phyloP scores from a whole-genome alignment of 2,329 filamentous ascomycete species.

The Fusarium acutatum region DNA sequence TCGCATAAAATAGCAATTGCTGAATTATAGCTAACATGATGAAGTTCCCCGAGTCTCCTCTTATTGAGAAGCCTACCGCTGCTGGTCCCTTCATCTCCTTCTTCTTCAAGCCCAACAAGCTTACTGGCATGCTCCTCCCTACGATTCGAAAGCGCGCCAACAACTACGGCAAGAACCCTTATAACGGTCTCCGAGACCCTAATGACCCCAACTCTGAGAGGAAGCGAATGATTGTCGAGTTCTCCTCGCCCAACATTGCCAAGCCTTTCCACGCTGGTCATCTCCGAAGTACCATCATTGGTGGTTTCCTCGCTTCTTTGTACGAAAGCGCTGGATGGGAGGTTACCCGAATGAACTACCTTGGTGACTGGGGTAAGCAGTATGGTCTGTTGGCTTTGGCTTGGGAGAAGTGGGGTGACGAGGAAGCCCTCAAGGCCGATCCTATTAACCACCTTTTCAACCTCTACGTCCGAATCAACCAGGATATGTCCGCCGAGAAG shows the following conservation, averaged over 20 bases:
- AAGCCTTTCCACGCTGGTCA: conserved; percentile 86
- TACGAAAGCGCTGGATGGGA: conserved; percentile 78
- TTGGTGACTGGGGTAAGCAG: conserved; percentile 45
- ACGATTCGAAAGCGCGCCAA: conserved; percentile 69
- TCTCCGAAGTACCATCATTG: conserved; percentile 80
- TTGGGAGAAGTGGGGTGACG: conserved; percentile 78
- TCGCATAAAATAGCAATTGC: background rate
- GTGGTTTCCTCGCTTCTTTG: conserved; percentile 77
- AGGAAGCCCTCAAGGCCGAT: conserved; percentile 74
- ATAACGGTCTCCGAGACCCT: conserved; percentile 68
- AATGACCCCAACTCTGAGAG: conserved; percentile 66
- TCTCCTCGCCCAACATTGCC: conserved; percentile 86
- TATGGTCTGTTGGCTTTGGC: conserved; percentile 64
- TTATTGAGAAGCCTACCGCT: conserved; percentile 75
- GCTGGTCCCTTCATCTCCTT: conserved; percentile 78
- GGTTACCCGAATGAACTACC: conserved; percentile 72
- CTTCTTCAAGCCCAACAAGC: conserved; percentile 77
- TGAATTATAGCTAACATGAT: conserved; percentile 7
- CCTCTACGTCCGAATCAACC: conserved; percentile 82
- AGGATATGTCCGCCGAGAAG: conserved; percentile 71
- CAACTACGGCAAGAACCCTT: conserved; percentile 62
- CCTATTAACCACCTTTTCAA: conserved; percentile 85
- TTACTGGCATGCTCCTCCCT: conserved; percentile 73
- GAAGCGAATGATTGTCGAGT: conserved; percentile 80
- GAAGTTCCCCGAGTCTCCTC: conserved; percentile 76